Evolutionary conservation across 345 rosid genomes (phyloP), one percentile per base, ranked within the genome.

Genomic region (Camelina neglecta): DNA sequence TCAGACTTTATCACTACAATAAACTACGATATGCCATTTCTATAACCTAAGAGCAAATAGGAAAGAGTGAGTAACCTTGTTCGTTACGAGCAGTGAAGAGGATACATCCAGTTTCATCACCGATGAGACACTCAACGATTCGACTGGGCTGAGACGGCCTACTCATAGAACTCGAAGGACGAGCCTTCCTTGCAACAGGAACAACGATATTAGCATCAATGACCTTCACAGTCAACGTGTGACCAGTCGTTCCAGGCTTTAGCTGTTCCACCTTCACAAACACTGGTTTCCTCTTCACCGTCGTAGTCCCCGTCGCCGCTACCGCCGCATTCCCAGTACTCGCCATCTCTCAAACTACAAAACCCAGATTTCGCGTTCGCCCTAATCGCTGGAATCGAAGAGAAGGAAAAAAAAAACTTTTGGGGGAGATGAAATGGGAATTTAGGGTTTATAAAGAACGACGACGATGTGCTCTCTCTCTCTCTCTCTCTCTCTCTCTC

Each of bases 51-150:
- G 31, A 55, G 5, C 41, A 35, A 63, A 21, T 21, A 21, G 23
- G 2, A 26, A 26, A 26, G 29, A 26, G 29, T 3, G 20, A 59
- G 36, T 76, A 4, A 89, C 97, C 97, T 86, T 91, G 95, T 3
- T 89, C 95, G 73, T 89, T 88, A 31, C 97, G 91, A 36, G 97
- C 97, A n/a, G 97, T 91, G 90, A 91, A 91, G 74, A 85, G 76
- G 73, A 91, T 89, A 72, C 84, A 69, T 33, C 84, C 97, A 6
- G 95, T 88, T 31, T 88, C 90, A 39, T 91, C 97, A 12, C 97
- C 95, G 47, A 91, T 81, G 18, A 91, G 84, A 76, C 95, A 89
- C 84, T 91, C 97, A n/a, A 85, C 85, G 53, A 91, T 89, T 49
- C 86, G 87, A 31, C 85, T 57, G 0, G 93, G 88, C 45, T 85